Evolutionary conservation across 2,329 filamentous ascomycete genomes (phyloP).

Genomic region (Pseudodiploospora longispora): DNA sequence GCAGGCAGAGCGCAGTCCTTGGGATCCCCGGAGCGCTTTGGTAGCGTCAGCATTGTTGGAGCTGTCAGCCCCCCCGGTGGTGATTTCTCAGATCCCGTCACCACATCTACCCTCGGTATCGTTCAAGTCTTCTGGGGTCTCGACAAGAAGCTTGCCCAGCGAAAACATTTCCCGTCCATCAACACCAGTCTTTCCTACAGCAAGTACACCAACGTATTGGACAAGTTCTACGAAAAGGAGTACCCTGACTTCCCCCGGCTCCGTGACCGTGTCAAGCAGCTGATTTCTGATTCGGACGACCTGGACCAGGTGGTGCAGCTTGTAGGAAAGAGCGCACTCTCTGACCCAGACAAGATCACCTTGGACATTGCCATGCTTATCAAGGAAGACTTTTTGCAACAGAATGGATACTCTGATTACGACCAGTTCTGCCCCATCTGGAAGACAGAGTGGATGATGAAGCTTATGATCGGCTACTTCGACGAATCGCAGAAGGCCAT

Average conservation of each 20-base stretch:
- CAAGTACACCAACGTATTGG: slow-evolving; percentile 85
- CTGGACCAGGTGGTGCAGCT: slow-evolving; percentile 97
- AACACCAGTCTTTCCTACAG: slow-evolving; percentile 93
- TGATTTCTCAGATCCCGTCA: slow-evolving; percentile 98
- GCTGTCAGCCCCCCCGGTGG: slow-evolving; percentile 95
- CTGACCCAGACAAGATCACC: slow-evolving; percentile 96
- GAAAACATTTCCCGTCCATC: slow-evolving; percentile 98
- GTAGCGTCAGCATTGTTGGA: slow-evolving; percentile 95
- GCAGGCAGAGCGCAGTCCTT: slow-evolving; percentile 80
- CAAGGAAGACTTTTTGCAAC: slow-evolving; percentile 98
- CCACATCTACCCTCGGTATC: slow-evolving; percentile 85
- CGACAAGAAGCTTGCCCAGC: slow-evolving; percentile 98
- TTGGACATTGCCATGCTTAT: slow-evolving; percentile 83
- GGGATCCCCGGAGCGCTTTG: slow-evolving; percentile 79
- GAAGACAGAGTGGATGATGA: slow-evolving; percentile 99
- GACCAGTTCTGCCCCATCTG: slow-evolving; percentile 98
- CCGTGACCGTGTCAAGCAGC: slow-evolving; percentile 85
- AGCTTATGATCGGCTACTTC: slow-evolving; percentile 95
- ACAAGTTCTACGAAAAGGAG: slow-evolving; percentile 91
- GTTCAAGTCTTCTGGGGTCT: slow-evolving; percentile 99
- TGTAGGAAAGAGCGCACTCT: slow-evolving; percentile 93
- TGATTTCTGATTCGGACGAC: slow-evolving; percentile 91
- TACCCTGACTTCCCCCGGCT: slow-evolving; percentile 90
- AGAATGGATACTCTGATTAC: slow-evolving; percentile 98
- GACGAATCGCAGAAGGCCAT: slow-evolving; percentile 96